Conservation (phyloP, 2,329 filamentous ascomycete genomes). For the Colletotrichum abscissum region DNA sequence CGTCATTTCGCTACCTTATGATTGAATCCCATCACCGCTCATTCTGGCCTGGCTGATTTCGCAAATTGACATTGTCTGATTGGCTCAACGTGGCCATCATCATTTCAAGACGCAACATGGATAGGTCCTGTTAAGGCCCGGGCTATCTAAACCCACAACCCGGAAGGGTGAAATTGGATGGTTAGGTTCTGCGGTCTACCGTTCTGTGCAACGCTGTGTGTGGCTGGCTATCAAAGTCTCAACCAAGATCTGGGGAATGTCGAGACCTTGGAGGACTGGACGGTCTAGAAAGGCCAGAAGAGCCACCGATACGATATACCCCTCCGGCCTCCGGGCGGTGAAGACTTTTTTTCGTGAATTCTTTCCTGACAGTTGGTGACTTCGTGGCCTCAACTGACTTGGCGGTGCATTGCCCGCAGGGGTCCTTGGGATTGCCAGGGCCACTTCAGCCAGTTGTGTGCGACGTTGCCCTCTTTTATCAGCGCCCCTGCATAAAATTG, state of each 20-base stretch:
- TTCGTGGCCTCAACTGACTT: conserved; percentile 33
- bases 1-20: background rate
- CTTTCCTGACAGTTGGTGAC: background rate
- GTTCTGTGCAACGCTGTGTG: background rate
- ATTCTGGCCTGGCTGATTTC: background rate
- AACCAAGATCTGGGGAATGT: conserved; percentile 17
- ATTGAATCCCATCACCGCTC: background rate
- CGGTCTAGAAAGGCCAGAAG: background rate
- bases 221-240: background rate
- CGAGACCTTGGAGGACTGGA: background rate
- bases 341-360: conserved; percentile 25
- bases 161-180: background rate
- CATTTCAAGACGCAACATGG: background rate
- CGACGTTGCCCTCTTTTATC: conserved; percentile 14
- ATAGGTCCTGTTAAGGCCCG: background rate
- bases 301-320: background rate
- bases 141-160: background rate
- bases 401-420: conserved; percentile 10
- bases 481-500: conserved; percentile 15
- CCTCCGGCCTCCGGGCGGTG: conserved; percentile 26
- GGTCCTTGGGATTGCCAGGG: background rate
- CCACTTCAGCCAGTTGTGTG: conserved; percentile 6
- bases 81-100: background rate
- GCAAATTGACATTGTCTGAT: background rate
- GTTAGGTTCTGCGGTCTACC: background rate